Evolutionary conservation across 2,329 filamentous ascomycete genomes (phyloP).

Genomic region (Calonectria pauciramosa): DNA sequence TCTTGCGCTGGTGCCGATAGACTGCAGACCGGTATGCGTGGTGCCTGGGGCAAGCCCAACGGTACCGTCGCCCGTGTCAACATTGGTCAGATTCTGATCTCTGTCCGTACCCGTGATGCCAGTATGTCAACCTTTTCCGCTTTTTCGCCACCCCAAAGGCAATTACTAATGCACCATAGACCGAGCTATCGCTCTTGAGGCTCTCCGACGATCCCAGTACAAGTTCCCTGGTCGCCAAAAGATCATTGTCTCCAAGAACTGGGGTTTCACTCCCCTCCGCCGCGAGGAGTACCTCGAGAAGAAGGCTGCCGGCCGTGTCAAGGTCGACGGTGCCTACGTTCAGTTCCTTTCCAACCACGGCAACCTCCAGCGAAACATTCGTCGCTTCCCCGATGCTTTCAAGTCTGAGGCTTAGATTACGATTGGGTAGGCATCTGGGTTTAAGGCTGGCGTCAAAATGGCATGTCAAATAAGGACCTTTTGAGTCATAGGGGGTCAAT

Average conservation of each 20-base stretch:
- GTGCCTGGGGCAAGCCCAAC: constrained; percentile 99
- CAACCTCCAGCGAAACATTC: constrained; percentile 86
- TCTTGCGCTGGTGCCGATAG: constrained; percentile 99
- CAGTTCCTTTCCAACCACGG: constrained; percentile 99
- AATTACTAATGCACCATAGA: constrained; percentile 63
- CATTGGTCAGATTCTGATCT: constrained; percentile 99
- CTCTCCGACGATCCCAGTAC: constrained; percentile 99
- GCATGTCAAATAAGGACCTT: constrained; percentile 57
- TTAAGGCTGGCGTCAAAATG: constrained; percentile 61
- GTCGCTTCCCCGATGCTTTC: constrained; percentile 96
- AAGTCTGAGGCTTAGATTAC: constrained; percentile 65
- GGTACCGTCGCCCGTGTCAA: constrained; percentile 99
- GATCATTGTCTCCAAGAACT: constrained; percentile 99
- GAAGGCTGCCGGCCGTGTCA: constrained; percentile 93
- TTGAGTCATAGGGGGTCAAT: constrained; percentile 49
- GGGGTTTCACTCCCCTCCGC: constrained; percentile 98
- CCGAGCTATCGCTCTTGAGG: constrained; percentile 95
- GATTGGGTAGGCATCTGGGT: constrained; percentile 55
- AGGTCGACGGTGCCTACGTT: constrained; percentile 98
- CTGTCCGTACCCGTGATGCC: constrained; percentile 95
- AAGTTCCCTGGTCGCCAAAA: constrained; percentile 99
- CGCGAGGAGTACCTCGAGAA: constrained; percentile 98
- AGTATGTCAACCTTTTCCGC: constrained; percentile 67
- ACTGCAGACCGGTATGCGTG: constrained; percentile 99
- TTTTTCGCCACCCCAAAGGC: constrained; percentile 27